phyloP scores from a whole-genome alignment of 352 stramenopile species.

The Sclerospora graminicola region DNA sequence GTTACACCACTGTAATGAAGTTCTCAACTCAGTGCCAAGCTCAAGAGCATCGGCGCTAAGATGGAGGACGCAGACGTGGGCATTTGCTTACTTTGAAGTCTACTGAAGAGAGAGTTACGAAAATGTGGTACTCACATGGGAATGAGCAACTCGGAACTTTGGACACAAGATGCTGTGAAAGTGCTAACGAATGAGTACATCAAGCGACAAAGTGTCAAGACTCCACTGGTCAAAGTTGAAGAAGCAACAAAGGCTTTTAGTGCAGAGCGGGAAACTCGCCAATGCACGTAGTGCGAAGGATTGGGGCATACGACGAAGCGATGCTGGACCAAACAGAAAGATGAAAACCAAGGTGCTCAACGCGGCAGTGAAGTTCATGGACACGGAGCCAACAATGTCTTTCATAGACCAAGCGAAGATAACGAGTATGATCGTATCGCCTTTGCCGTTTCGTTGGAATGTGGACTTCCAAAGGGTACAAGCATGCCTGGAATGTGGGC shows the following conservation, averaged over 20 bases:
- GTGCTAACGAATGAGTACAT: constrained; percentile 18
- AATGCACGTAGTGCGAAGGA: constrained; percentile 6
- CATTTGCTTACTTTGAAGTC: no score
- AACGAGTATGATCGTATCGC: constrained; percentile 1
- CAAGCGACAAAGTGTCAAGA: constrained; percentile 10
- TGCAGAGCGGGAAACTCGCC: neutral
- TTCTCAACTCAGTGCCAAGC: no score
- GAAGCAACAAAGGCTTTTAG: constrained; percentile 8
- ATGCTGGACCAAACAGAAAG: constrained; percentile 19
- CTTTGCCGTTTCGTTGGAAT: constrained; percentile 14
- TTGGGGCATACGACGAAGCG: constrained; percentile 7
- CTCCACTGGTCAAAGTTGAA: neutral
- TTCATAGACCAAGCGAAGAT: neutral
- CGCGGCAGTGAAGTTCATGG: constrained; percentile 5
- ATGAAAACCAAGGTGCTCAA: constrained; percentile 3
- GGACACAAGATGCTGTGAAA: constrained; percentile 8
- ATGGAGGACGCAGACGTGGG: no score
- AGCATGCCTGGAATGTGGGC: constrained; percentile 2
- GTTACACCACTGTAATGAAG: no score
- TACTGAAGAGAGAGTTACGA: no score
- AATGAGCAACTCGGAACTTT: constrained; percentile 9
- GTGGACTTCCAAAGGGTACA: constrained; percentile 4
- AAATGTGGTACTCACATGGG: no score
- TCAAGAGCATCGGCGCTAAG: no score
- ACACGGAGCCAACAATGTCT: neutral